A percentile compares a stretch with the other conserved stretches of the same genome.
Evolutionary conservation across 805 yeast species (phyloP).

Genomic region (Crinitomyces ghanaensis): DNA sequence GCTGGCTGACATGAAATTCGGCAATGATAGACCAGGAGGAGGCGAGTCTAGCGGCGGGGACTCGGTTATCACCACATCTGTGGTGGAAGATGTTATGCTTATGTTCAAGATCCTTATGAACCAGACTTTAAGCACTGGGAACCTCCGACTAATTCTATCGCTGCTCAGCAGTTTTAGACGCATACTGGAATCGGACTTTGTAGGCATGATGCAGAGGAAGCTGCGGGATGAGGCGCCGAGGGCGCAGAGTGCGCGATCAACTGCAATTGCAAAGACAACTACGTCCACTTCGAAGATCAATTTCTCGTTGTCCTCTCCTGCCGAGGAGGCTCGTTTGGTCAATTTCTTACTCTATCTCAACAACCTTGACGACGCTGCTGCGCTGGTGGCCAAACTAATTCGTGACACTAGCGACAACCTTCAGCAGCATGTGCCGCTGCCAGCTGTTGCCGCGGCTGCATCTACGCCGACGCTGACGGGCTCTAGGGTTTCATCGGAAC

Average conservation of each 20-base stretch:
- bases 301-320: conserved; percentile 1
- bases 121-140: conserved; percentile 63
- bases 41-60: too few relatives aligned
- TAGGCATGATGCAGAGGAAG: conserved; percentile 42
- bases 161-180: conserved; percentile 46
- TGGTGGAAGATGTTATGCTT: conserved; percentile 74
- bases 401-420: too few relatives aligned
- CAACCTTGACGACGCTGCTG: too few relatives aligned
- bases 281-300: too few relatives aligned
- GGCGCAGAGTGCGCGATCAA: conserved; percentile 11
- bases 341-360: conserved; percentile 58
- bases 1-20: conserved; percentile 22
- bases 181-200: conserved; percentile 51
- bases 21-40: conserved; percentile 50
- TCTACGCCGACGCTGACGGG: too few relatives aligned
- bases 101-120: conserved; percentile 57
- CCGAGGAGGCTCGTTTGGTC: conserved; percentile 26
- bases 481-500: too few relatives aligned
- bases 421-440: too few relatives aligned
- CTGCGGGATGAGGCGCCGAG: conserved; percentile 35
- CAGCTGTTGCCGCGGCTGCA: too few relatives aligned
- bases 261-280: conserved; percentile 11
- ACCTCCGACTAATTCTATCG: conserved; percentile 40
- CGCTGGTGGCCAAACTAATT: too few relatives aligned
- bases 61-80: conserved; percentile 61